Evolutionary conservation across 208 protist species (phyloP).

Genomic region (Trypanosoma rangeli): DNA sequence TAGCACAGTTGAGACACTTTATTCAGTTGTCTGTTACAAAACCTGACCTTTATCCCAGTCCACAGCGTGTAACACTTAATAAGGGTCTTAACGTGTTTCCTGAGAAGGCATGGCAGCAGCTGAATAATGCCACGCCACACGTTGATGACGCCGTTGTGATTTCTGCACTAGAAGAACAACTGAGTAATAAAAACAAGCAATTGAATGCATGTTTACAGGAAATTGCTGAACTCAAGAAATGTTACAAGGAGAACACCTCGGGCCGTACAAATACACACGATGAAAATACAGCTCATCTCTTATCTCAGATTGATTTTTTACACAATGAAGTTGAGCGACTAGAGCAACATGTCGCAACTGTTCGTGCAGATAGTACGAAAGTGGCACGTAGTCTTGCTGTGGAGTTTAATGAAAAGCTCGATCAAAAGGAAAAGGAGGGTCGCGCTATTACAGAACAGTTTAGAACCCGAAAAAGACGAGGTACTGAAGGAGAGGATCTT

Average conservation of each 20-base stretch:
- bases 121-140: slow-evolving; percentile 13
- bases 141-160: slow-evolving; percentile 24
- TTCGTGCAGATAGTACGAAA: slow-evolving; percentile 33
- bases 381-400: slow-evolving; percentile 30
- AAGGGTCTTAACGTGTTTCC: slow-evolving; percentile 32
- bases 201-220: slow-evolving; percentile 23
- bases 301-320: slow-evolving; percentile 77
- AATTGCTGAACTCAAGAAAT: slow-evolving; percentile 21
- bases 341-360: slow-evolving; percentile 38
- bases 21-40: slow-evolving; percentile 25
- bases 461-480: slow-evolving; percentile 19
- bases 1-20: slow-evolving; percentile 29
- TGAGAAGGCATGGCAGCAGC: slow-evolving; percentile 33
- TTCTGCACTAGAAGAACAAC: slow-evolving; percentile 19
- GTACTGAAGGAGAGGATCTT: slow-evolving; percentile 38
- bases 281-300: slow-evolving; percentile 46
- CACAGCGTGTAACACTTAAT: slow-evolving; percentile 29
- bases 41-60: slow-evolving; percentile 24
- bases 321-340: slow-evolving; percentile 82
- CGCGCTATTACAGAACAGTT: slow-evolving; percentile 26
- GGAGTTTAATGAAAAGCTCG: slow-evolving; percentile 55
- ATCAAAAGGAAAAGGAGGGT: slow-evolving; percentile 51
- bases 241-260: slow-evolving; percentile 1
- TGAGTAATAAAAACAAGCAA: slow-evolving; percentile 23
- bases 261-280: not conserved